Base-by-base conservation (phyloP, 306 rosid genomes). In the Carpinus viminea region DNA sequence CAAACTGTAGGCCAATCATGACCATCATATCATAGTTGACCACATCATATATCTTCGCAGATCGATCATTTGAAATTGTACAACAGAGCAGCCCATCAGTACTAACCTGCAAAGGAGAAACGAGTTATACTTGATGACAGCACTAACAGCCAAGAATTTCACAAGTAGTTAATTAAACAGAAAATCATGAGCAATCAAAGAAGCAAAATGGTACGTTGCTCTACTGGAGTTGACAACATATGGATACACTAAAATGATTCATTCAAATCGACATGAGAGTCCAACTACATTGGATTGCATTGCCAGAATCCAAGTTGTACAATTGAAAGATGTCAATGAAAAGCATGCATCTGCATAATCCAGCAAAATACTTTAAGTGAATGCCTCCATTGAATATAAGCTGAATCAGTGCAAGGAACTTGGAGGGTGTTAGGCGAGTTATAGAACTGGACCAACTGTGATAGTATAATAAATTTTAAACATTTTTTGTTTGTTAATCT, bases 1-100 rank as follows among this genome's bases (percentile, higher is more conserved):
- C 51, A 85, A 81, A 95, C 48, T 91, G 78, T 74, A 90, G 81
- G 53, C 93, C 89, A 83, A 95, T 91, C 99, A 95, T 95, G 86
- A 90, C 99, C 97, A 95, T 95, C 99, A 95, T 95, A 82, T 95
- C 99, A 79, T 73, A 95, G 90, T 95, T 93, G 73, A 95, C 97
- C 51, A 95, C 99, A 8, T 95, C 99, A 73, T 95, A 95, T 86
- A 95, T 89, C 89, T 95, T 95, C 73, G 91, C 98, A 68, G 98
- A 86, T 8, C 74, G 89, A 76, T 95, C 99, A 79, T 81, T 83
- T 71, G 99, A 95, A 89, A 93, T 95, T 59, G 99, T 93, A 81
- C 94, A 91, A 86, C 99, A 95, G 74, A 95, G 97, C 88, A 93
- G 79, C 84, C 99, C 99, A 86, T 95, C 99, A 79, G 77, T 46